phyloP scores from a whole-genome alignment of 2,329 filamentous ascomycete species.

The Stachybotrys echinatus region DNA sequence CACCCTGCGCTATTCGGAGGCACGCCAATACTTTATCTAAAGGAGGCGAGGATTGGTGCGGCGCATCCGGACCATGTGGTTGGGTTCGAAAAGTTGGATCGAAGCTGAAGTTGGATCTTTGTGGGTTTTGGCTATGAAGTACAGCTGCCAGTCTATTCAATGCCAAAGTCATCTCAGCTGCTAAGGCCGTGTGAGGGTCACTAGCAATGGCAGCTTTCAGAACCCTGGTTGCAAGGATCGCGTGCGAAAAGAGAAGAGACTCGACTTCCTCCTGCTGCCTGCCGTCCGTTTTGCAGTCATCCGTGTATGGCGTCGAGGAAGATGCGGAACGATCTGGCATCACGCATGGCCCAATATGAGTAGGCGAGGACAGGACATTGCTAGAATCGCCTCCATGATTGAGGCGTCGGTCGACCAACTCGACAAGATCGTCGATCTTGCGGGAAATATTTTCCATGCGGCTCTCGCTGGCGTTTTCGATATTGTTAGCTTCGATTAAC shows the following conservation, averaged over 20 bases:
- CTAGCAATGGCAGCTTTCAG: slow-evolving; percentile 14
- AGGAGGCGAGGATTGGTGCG: not conserved
- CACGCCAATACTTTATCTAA: not conserved
- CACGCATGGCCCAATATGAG: not conserved
- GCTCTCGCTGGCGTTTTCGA: not conserved
- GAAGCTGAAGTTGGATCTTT: too few species aligned
- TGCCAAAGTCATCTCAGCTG: slow-evolving; percentile 12
- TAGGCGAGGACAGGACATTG: too few species aligned
- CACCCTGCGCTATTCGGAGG: not conserved
- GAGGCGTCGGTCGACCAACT: too few species aligned
- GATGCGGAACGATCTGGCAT: not conserved
- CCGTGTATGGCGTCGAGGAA: too few species aligned
- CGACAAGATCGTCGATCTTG: slow-evolving; percentile 6
- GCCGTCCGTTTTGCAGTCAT: too few species aligned
- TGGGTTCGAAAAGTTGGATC: too few species aligned
- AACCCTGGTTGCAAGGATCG: slow-evolving; percentile 14
- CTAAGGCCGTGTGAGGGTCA: slow-evolving; percentile 8
- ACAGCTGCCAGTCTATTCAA: slow-evolving; percentile 3
- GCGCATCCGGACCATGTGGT: too few species aligned
- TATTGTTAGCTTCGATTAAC: not conserved
- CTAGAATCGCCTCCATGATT: too few species aligned
- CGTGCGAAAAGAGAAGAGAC: slow-evolving; percentile 12
- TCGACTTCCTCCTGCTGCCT: slow-evolving; percentile 3
- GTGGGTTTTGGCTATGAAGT: too few species aligned
- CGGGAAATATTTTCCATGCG: slow-evolving; percentile 7